These are phyloP conservation scores for Westerdykella ornata DNA, from an alignment of 2,329 filamentous ascomycete species.

Conservation along the genomic window DNA sequence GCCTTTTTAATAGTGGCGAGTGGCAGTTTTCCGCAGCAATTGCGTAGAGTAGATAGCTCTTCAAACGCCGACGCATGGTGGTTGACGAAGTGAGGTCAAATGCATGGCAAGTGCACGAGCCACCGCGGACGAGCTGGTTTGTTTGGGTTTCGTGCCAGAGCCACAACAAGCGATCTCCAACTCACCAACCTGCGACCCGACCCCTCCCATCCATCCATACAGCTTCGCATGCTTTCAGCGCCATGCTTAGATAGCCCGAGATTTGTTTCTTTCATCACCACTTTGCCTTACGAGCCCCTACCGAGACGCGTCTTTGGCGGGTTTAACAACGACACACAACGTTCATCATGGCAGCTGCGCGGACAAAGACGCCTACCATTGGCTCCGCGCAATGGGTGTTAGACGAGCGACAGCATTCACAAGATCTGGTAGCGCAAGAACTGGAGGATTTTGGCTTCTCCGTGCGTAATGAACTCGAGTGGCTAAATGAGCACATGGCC, in stretches of 20 bases:
- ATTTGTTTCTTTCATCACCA: background rate
- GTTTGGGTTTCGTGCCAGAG: slow-evolving; percentile 15
- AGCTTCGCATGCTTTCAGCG: slow-evolving; percentile 1
- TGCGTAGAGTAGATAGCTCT: too few species aligned
- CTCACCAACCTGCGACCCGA: slow-evolving; percentile 1
- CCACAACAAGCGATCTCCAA: slow-evolving; percentile 4
- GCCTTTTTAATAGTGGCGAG: too few species aligned
- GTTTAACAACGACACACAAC: background rate
- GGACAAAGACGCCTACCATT: slow-evolving; percentile 48
- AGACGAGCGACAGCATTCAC: slow-evolving; percentile 72
- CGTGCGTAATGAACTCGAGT: slow-evolving; percentile 89
- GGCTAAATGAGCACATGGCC: slow-evolving; percentile 97
- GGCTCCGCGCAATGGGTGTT: slow-evolving; percentile 81
- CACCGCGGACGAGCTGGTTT: slow-evolving; percentile 6
- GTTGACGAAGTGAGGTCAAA: too few species aligned
- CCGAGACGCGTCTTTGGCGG: slow-evolving; percentile 16
- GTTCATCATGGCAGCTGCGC: slow-evolving; percentile 25
- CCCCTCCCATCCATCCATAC: slow-evolving; percentile 3
- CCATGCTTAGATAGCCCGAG: slow-evolving; percentile 11
- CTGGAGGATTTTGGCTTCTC: slow-evolving; percentile 90
- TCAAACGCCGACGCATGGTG: too few species aligned
- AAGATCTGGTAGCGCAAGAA: slow-evolving; percentile 70
- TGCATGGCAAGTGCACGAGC: slow-evolving; percentile 8
- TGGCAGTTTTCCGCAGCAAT: too few species aligned
- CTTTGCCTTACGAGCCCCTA: slow-evolving; percentile 1